A percentile compares a stretch with the other conserved stretches of the same genome.
phyloP scores from a whole-genome alignment of 495 filamentous ascomycete genomes.

The Penicillium verhagenii region DNA sequence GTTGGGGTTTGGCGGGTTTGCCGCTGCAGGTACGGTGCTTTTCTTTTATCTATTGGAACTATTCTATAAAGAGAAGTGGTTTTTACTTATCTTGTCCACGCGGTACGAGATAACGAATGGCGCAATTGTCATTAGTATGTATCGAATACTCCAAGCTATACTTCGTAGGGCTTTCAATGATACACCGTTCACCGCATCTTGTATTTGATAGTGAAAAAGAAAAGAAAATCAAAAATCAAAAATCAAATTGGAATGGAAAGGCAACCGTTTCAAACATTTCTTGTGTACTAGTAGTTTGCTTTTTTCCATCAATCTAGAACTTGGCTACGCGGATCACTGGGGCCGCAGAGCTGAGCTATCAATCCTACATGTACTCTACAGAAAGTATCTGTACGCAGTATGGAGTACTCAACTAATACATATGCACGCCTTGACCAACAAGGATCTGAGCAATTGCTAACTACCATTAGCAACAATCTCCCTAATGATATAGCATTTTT shows the following conservation, averaged over 20 bases:
- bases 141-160: no score
- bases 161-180: no score
- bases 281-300: no score
- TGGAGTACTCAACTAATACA: neutral
- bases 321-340: no score
- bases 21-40: conserved; percentile 2
- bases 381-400: no score
- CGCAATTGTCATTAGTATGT: conserved; percentile 8
- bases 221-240: neutral
- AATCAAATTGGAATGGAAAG: neutral
- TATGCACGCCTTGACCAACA: conserved; percentile 11
- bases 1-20: neutral
- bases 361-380: no score
- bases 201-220: no score
- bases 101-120: conserved; percentile 19
- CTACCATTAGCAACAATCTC: conserved; percentile 13
- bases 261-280: no score
- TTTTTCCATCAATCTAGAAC: no score
- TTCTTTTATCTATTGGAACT: neutral
- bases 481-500: neutral
- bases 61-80: conserved; percentile 1
- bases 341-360: no score
- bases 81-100: neutral
- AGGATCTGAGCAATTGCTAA: conserved; percentile 14
- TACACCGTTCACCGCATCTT: no score